Evolutionary conservation across 805 yeast species (phyloP).

Genomic region (Pichia cephalocereana): DNA sequence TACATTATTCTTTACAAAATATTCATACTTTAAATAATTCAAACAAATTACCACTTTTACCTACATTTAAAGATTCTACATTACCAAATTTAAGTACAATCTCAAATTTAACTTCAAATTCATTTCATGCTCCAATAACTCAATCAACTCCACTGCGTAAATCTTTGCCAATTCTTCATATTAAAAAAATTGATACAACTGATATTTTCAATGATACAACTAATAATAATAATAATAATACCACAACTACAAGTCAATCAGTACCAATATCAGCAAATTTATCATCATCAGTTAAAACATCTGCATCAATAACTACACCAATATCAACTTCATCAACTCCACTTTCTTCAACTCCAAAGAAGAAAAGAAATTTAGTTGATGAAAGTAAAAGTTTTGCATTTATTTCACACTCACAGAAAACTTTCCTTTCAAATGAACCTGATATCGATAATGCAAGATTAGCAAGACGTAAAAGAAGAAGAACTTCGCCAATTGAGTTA

Average conservation of each 20-base stretch:
- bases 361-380: slow-evolving; percentile 9
- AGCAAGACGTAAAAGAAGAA: slow-evolving; percentile 90
- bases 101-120: not conserved
- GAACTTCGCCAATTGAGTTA: slow-evolving; percentile 86
- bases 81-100: not conserved
- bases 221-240: too few species aligned
- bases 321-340: too few species aligned
- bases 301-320: too few species aligned
- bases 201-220: too few species aligned
- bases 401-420: slow-evolving; percentile 85
- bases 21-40: not conserved
- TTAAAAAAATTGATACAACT: not conserved
- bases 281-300: too few species aligned
- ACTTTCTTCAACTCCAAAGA: not conserved
- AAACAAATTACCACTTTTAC: not conserved
- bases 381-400: slow-evolving; percentile 58
- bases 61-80: not conserved
- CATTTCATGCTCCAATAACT: not conserved
- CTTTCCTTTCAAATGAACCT: slow-evolving; percentile 78
- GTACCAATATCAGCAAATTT: too few species aligned
- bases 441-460: slow-evolving; percentile 82
- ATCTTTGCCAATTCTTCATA: not conserved
- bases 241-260: too few species aligned
- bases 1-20: not conserved
- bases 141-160: not conserved